Base-by-base conservation (phyloP, 2,329 filamentous ascomycete genomes). In the Clonostachys solani region DNA sequence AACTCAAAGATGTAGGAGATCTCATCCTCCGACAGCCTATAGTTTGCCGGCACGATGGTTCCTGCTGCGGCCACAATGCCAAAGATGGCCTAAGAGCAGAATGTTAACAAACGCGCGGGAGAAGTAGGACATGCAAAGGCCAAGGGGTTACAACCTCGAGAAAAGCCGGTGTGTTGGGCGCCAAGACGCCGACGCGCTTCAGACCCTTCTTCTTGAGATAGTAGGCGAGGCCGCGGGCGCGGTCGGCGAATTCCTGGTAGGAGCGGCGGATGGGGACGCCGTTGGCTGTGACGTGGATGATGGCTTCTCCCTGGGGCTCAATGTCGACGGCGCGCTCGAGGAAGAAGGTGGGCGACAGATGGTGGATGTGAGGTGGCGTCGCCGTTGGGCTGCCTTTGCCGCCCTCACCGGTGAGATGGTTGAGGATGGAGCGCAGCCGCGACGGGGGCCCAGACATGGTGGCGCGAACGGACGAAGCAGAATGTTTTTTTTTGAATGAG, bases 91-190 rank as follows among this genome's bases (percentile, higher is more conserved):
- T 29, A 29, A 10, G 23, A 29, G 23, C 23, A 29, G 23, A 4
- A 29, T 29, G 9, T 29, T 29, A 29, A 29, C 9, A 6, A 10
- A 29, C 23, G 9, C 9, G 23, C 23, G 8, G 19, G 23, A 29
- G 23, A 29, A 29, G 8, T 10, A 10, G 8, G 23, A 10, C 9
- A 9, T 29, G 8, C 23, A 29, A 29, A 29, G 23, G 9, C 23
- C 9, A 29, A 9, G 9, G 23, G 9, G 23, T 29, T 10, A 10
- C 23, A 29, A 29, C 23, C 68, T 97, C 92, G 29, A 99, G 74
- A 58, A 97, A 97, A 0, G 92, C 92, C 0, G 94, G 94, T 1
- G 94, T 99, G 63, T 99, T 99, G 4, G 94, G 89, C 9, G 84
- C 85, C 12, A 99, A 74, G 43, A 99, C 85, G 7, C 94, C 94